Evolutionary conservation across 1,139 yeast species (phyloP), one percentile per base, ranked within the genome.

Genomic region (Yamadazyma sp.): DNA sequence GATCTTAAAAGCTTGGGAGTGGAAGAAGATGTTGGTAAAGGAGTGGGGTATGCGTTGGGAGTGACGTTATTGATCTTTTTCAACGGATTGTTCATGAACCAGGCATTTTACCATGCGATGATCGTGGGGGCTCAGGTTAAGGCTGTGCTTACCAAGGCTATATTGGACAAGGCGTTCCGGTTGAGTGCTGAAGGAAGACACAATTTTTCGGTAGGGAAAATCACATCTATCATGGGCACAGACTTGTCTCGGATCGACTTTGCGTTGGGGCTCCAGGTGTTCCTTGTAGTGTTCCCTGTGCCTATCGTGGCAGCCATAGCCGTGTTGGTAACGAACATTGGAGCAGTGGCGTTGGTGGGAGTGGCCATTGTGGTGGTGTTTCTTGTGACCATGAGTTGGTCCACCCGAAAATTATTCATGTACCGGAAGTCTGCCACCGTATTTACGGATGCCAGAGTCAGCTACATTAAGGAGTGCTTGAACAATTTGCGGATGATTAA

Each of bases 111-210:
- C 32, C 51, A 54, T 31, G 52, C 66, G 16, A 64, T 61, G 62
- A 34, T 56, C 34, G 49, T 56, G 15, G 95, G 95, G 48, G 83
- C 84, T 7, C 79, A 80, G 52, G 77, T 75, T 17, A 80, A 84
- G 54, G 78, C 87, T 0, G 77, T 83, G 1, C 58, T 87, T 30
- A 81, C 84, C 2, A 82, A 83, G 43, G 82, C 86, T 2, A 59
- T 86, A 9, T 65, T 86, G 44, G 76, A 76, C 43, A 88, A 88
- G 56, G 73, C 90, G 10, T 74, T 86, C 48, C 68, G 59, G 37
- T 70, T 88, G n/a, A 74, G 78, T 46, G 75, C 80, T 12, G 68
- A 70, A 41, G 76, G 92, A 1, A 73, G 75, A 40, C 77, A 77
- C 48, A 63, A 70, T 42, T 86, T 63, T 54, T 78, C 95, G 0